Base-by-base conservation (phyloP, 805 yeast genomes). In the Kluyveromyces dobzhanskii region DNA sequence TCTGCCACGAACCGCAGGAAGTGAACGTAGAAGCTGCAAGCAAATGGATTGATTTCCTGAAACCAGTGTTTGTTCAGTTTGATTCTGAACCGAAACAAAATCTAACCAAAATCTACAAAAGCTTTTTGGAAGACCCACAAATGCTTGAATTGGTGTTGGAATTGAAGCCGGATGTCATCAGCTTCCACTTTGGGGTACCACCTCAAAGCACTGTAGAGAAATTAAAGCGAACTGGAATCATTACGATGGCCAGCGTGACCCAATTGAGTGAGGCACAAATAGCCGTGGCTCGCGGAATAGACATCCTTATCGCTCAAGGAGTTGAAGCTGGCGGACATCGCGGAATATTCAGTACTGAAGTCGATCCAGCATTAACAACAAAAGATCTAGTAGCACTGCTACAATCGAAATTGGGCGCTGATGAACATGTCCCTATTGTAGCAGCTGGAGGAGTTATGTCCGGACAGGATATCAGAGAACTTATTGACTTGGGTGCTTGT, bases 281-380 rank as follows among this genome's bases (percentile, higher is more conserved):
- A 32, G 53, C 63, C 23, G 23, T 51, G 3, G 48, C 53, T 0
- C 41, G 52, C 0, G 66, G 66, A 0, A 66, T 68, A 5, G 76
- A 75, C 51, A 79, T 72, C 1, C 53, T 76, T 3, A 59, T 70
- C 6, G 62, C 67, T 18, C 84, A 78, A 52, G 82, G 82, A 0
- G 63, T 62, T 51, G 82, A 76, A 46, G 83, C 83, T 3, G 83
- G 83, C 17, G 83, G 83, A 0, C 83, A 77, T 49, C 57, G 83
- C 13, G 81, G 81, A 2, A 69, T 64, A 44, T 70, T 67, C 37
- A 52, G 56, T 17, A 73, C 67, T 42, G 57, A 56, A 23, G 43
- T 45, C 8, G 59, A 61, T 40, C 44, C 44, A 16, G 56, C 61
- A 21, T 53, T 69, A 33, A 52, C 64, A 7, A 70, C 77, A 0